phyloP scores from a whole-genome alignment of 2,329 filamentous ascomycete genomes.

The Botryotinia globosa region DNA sequence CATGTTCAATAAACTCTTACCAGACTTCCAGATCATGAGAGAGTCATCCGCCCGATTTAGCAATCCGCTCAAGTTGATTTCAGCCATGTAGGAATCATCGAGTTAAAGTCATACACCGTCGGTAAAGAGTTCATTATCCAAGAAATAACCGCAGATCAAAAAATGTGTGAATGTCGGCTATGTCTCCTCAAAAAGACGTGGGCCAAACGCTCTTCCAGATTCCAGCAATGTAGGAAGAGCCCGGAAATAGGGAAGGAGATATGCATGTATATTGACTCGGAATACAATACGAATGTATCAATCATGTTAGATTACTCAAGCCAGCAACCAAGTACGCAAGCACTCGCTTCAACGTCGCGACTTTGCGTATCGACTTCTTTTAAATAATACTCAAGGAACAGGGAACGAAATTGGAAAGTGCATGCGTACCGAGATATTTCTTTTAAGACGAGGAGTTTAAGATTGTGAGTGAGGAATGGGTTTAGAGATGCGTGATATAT shows the following conservation, averaged over 20 bases:
- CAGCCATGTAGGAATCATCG: background rate
- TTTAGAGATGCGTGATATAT: background rate
- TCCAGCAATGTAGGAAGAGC: background rate
- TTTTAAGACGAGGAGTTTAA: background rate
- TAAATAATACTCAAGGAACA: background rate
- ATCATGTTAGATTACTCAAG: background rate
- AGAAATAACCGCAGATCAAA: background rate
- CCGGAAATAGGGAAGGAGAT: background rate
- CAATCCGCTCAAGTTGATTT: background rate
- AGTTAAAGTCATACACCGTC: no score
- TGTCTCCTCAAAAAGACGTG: no score
- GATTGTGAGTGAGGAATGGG: background rate
- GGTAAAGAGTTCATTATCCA: background rate
- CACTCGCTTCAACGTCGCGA: accelerated
- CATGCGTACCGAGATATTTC: background rate
- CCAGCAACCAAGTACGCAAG: background rate
- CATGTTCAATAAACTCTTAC: background rate
- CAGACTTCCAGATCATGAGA: background rate
- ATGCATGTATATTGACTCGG: background rate
- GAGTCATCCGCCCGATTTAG: background rate
- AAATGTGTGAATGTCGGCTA: background rate
- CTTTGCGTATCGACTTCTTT: background rate
- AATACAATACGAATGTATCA: background rate
- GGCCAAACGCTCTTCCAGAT: no score
- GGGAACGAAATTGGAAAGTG: background rate